A percentile compares a stretch with the other conserved stretches of the same genome.
phyloP scores from a whole-genome alignment of 2,329 filamentous ascomycete genomes.

The Penicillium sp. region DNA sequence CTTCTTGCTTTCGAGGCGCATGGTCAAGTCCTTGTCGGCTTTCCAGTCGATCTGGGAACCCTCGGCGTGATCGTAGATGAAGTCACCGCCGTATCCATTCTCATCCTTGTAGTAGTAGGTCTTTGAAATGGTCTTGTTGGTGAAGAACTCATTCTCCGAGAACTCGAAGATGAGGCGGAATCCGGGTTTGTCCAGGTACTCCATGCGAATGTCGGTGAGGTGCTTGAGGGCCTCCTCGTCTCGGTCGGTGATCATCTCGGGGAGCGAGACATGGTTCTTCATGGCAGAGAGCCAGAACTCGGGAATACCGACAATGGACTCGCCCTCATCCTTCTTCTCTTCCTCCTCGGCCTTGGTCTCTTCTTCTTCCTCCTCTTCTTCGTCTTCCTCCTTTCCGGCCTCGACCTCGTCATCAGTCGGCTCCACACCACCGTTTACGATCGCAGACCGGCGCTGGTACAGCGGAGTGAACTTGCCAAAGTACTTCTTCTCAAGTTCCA shows the following conservation, averaged over 20 bases:
- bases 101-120: conserved; percentile 99
- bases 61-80: conserved; percentile 98
- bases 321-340: conserved; percentile 39
- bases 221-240: conserved; percentile 91
- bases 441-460: conserved; percentile 88
- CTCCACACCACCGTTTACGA: conserved; percentile 81
- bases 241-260: conserved; percentile 97
- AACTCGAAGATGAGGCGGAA: conserved; percentile 99
- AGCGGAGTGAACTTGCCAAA: conserved; percentile 97
- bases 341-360: conserved; percentile 56
- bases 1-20: conserved; percentile 97
- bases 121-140: conserved; percentile 95
- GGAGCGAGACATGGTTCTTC: conserved; percentile 97
- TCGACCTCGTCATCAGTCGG: conserved; percentile 82
- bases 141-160: conserved; percentile 90
- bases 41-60: conserved; percentile 99
- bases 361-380: conserved; percentile 57
- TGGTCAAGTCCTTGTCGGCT: conserved; percentile 83
- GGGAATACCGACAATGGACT: conserved; percentile 71
- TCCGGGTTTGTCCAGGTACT: conserved; percentile 95
- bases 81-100: conserved; percentile 96
- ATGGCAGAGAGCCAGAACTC: conserved; percentile 99
- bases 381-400: conserved; percentile 75
- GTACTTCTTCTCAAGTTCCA: conserved; percentile 98
- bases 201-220: conserved; percentile 92